These are phyloP conservation scores for Trifolium repens DNA, from an alignment of 306 rosid genomes.

Conservation along the genomic window DNA sequence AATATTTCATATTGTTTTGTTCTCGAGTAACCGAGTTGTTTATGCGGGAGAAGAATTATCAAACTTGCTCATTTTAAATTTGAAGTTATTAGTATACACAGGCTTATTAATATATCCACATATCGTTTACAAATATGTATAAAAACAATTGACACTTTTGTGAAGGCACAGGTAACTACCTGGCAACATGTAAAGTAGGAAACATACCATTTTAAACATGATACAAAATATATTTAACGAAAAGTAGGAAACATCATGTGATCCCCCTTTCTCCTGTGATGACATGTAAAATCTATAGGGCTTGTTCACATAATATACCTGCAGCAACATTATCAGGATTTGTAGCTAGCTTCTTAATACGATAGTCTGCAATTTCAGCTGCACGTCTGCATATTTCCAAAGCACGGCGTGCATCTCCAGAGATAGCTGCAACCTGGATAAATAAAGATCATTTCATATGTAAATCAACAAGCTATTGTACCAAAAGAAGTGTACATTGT, in stretches of 20 bases:
- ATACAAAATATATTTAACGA: constrained; percentile 5
- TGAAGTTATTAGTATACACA: neutral
- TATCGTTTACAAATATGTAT: neutral
- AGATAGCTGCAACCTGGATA: constrained; percentile 89
- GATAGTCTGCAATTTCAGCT: constrained; percentile 88
- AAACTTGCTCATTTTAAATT: neutral
- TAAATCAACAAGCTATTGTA: constrained; percentile 18
- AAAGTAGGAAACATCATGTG: constrained; percentile 16
- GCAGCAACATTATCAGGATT: constrained; percentile 45
- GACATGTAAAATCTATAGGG: constrained; percentile 17
- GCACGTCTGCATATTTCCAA: constrained; percentile 94
- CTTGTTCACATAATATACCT: constrained; percentile 60
- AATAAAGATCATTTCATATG: constrained; percentile 35
- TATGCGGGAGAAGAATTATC: neutral
- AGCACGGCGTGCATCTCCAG: constrained; percentile 99
- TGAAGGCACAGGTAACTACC: neutral
- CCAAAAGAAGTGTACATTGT: constrained; percentile 23
- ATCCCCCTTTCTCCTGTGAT: constrained; percentile 21
- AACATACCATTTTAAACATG: constrained; percentile 9
- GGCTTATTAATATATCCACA: neutral
- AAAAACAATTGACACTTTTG: constrained; percentile 17
- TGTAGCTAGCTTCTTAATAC: constrained; percentile 54
- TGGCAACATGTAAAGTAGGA: constrained; percentile 10
- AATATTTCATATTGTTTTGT: constrained; percentile 2
- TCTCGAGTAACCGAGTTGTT: neutral